Evolutionary conservation across 2,329 filamentous ascomycete genomes (phyloP).

Genomic region (Calcarisporium arbuscula): DNA sequence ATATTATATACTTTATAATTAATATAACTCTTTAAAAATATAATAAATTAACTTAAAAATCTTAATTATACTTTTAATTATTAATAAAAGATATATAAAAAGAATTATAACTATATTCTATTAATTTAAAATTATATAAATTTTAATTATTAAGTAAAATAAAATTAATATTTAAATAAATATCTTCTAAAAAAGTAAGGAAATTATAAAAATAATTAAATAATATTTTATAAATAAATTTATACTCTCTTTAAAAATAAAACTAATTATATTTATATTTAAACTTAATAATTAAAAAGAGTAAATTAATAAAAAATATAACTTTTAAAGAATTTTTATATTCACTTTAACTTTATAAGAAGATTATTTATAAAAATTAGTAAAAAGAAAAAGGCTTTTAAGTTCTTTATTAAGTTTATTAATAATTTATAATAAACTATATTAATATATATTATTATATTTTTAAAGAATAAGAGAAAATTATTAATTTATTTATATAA

Average conservation of each 20-base stretch:
- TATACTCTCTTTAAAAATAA: too few relatives aligned
- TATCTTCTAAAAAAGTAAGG: too few relatives aligned
- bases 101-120: too few relatives aligned
- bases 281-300: too few relatives aligned
- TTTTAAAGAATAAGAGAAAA: too few relatives aligned
- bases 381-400: too few relatives aligned
- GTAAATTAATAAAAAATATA: neutral
- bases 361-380: too few relatives aligned
- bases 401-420: neutral
- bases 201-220: neutral
- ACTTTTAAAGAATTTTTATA: neutral
- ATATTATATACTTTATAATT: neutral
- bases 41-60: neutral
- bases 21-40: neutral
- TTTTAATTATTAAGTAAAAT: neutral
- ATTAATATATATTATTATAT: neutral
- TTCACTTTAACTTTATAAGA: too few relatives aligned
- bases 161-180: neutral
- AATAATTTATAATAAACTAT: neutral
- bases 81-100: too few relatives aligned
- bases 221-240: constrained; percentile 1
- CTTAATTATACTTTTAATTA: constrained; percentile 1
- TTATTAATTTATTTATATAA: neutral
- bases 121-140: too few relatives aligned
- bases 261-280: too few relatives aligned